Conservation (phyloP, 306 rosid genomes). For the Glycine latifolia region DNA sequence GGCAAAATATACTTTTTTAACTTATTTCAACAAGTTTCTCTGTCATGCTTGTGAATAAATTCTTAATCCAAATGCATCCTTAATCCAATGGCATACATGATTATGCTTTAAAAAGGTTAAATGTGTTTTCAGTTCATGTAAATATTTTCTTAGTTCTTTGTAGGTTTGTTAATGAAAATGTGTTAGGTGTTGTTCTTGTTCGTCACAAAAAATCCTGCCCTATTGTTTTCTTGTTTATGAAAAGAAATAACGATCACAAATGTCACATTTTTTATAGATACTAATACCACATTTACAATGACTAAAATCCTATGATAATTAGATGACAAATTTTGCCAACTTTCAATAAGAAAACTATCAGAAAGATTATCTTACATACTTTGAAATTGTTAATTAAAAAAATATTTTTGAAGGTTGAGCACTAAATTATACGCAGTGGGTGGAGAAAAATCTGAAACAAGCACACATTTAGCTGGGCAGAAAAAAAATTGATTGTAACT, state of each 20-base stretch:
- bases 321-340: background rate
- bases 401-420: too few relatives aligned
- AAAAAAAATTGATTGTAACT: background rate
- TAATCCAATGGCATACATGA: background rate
- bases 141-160: background rate
- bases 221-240: background rate
- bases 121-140: background rate
- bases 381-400: too few relatives aligned
- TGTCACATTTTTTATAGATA: background rate
- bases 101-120: background rate
- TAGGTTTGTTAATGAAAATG: too few relatives aligned
- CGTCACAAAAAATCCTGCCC: background rate
- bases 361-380: too few relatives aligned
- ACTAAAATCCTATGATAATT: background rate
- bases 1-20: background rate
- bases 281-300: too few relatives aligned
- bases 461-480: background rate
- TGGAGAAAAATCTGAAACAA: constrained; percentile 25
- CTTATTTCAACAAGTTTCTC: background rate
- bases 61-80: background rate
- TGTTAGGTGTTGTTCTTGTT: too few relatives aligned
- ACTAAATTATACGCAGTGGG: too few relatives aligned
- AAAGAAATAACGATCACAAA: background rate
- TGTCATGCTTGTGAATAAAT: background rate
- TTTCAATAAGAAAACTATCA: background rate